Conservation (phyloP, 495 filamentous ascomycete species). For the Talaromyces liani region DNA sequence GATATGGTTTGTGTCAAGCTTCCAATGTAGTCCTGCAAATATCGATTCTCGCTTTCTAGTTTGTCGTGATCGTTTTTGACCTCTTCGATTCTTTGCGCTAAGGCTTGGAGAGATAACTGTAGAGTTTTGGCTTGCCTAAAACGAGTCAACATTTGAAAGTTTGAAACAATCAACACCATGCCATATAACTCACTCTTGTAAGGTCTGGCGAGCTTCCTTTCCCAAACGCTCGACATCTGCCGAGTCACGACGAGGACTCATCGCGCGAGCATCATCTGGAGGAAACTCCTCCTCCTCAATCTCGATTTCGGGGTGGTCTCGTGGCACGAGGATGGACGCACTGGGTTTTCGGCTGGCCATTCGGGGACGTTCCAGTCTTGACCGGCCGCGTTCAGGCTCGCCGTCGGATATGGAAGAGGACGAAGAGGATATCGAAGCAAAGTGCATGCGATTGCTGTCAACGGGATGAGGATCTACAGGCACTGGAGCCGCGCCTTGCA, state of each 20-base stretch:
- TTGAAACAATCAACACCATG: neutral
- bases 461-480: constrained; percentile 36
- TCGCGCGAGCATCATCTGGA: constrained; percentile 81
- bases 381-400: constrained; percentile 33
- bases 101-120: constrained; percentile 77
- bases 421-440: constrained; percentile 27
- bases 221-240: constrained; percentile 82
- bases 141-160: neutral
- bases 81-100: constrained; percentile 89
- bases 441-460: constrained; percentile 28
- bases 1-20: constrained; percentile 47
- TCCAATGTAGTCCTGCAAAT: constrained; percentile 77
- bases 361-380: constrained; percentile 41
- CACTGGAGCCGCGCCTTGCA: constrained; percentile 37
- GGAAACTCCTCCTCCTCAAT: constrained; percentile 62
- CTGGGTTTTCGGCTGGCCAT: constrained; percentile 63
- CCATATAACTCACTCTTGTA: constrained; percentile 52
- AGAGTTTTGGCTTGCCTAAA: constrained; percentile 76
- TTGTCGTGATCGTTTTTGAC: constrained; percentile 92
- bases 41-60: constrained; percentile 88
- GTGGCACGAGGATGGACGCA: constrained; percentile 73
- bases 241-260: constrained; percentile 88
- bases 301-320: constrained; percentile 62
- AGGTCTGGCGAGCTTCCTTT: constrained; percentile 62
- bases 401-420: constrained; percentile 40